phyloP scores from a whole-genome alignment of 2,329 filamentous ascomycete genomes.

The Cladosporium phlei region DNA sequence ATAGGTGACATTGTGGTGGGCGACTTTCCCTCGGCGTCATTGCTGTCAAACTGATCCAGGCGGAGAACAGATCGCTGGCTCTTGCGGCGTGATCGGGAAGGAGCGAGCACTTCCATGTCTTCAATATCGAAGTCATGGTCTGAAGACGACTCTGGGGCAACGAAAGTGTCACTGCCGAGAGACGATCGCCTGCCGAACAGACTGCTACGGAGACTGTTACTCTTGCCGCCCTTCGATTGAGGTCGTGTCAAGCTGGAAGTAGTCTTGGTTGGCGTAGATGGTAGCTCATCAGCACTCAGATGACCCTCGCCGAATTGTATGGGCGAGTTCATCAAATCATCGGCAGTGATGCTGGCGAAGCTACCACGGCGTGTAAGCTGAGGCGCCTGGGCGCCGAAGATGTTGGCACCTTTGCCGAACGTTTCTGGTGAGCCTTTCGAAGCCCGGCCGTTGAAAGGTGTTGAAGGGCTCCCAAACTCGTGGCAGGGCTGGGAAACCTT shows the following conservation, averaged over 20 bases:
- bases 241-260: conserved; percentile 30
- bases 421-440: conserved; percentile 61
- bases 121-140: conserved; percentile 8
- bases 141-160: conserved; percentile 32
- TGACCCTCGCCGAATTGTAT: conserved; percentile 53
- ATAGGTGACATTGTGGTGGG: no score
- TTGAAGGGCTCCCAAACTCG: conserved; percentile 73
- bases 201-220: conserved; percentile 48
- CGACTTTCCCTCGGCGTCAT: not conserved
- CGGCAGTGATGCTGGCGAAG: conserved; percentile 74
- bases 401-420: conserved; percentile 60
- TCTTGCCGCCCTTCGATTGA: conserved; percentile 45
- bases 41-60: not conserved
- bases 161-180: conserved; percentile 45
- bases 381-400: conserved; percentile 55
- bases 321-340: conserved; percentile 62
- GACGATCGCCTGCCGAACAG: conserved; percentile 46
- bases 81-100: conserved; percentile 5
- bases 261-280: conserved; percentile 91
- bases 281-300: conserved; percentile 64
- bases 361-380: conserved; percentile 57
- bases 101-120: not conserved
- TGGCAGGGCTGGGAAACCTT: conserved; percentile 63
- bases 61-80: conserved; percentile 7
- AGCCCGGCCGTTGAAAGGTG: conserved; percentile 66